A percentile compares a stretch with the other conserved stretches of the same genome.
phyloP scores from a whole-genome alignment of 306 rosid genomes.

The Castanospermum australe region DNA sequence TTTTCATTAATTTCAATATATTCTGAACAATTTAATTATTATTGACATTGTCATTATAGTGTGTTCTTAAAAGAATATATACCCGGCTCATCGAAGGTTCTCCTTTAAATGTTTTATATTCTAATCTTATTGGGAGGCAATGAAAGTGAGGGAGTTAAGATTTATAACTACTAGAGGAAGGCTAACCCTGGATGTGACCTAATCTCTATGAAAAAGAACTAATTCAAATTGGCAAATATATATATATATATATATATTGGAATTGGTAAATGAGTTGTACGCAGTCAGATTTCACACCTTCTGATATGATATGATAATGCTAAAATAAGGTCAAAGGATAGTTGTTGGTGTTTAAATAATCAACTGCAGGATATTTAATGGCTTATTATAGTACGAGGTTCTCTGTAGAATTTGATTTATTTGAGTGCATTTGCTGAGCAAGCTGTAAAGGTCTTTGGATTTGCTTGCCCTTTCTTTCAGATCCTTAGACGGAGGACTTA shows the following conservation, averaged over 20 bases:
- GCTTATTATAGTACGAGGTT: conserved; percentile 24
- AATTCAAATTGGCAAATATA: not conserved
- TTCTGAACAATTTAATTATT: not conserved
- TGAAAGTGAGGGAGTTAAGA: not conserved
- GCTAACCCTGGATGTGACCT: not conserved
- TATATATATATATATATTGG: no score
- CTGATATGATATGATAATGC: not conserved
- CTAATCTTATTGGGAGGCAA: not conserved
- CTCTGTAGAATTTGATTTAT: not conserved
- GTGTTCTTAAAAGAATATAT: not conserved
- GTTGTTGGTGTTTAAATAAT: not conserved
- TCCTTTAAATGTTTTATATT: not conserved
- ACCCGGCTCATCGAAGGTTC: not conserved
- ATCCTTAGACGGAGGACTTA: not conserved
- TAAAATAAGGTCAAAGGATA: not conserved
- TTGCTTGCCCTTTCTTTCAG: not conserved
- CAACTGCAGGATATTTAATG: not conserved
- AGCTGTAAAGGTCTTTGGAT: conserved; percentile 19
- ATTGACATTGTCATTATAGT: not conserved
- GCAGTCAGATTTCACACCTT: not conserved
- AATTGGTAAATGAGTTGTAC: not conserved
- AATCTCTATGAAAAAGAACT: not conserved
- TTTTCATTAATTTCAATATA: not conserved
- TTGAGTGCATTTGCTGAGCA: not conserved
- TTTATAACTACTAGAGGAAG: not conserved